Evolutionary conservation across 768 basidiomycete genomes (phyloP).

Genomic region (Trametes coccinea): DNA sequence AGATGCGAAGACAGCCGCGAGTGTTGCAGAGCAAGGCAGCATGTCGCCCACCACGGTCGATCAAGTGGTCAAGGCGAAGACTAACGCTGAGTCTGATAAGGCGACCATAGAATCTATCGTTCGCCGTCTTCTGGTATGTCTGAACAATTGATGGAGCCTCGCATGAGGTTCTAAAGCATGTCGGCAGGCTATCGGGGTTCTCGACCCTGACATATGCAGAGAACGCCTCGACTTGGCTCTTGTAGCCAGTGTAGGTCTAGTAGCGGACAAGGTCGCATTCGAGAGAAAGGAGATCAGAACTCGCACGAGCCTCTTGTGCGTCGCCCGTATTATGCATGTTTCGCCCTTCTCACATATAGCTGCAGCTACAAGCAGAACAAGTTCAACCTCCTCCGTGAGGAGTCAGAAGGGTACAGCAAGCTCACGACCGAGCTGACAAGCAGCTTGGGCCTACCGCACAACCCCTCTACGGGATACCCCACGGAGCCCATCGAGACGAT

Average conservation of each 20-base stretch:
- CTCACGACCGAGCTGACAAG: constrained; percentile 82
- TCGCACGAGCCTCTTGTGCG: constrained; percentile 81
- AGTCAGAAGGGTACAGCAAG: constrained; percentile 96
- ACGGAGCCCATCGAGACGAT: constrained; percentile 57
- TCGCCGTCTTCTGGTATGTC: constrained; percentile 60
- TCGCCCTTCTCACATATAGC: neutral
- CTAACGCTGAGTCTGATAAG: constrained; percentile 63
- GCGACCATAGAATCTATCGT: constrained; percentile 57
- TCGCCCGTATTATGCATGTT: constrained; percentile 16
- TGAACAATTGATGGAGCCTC: constrained; percentile 8
- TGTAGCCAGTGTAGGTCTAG: constrained; percentile 62
- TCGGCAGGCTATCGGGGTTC: constrained; percentile 53
- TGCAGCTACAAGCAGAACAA: constrained; percentile 97
- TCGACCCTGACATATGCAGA: constrained; percentile 62
- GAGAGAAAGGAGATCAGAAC: constrained; percentile 82
- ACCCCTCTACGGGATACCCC: constrained; percentile 62
- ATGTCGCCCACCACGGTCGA: constrained; percentile 20
- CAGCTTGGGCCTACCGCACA: constrained; percentile 74
- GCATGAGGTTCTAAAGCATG: neutral
- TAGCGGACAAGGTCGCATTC: constrained; percentile 63
- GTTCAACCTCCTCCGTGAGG: constrained; percentile 95
- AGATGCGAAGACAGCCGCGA: constrained; percentile 48
- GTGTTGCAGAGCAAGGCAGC: constrained; percentile 24
- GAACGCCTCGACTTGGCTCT: constrained; percentile 73
- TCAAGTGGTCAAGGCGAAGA: constrained; percentile 41